Evolutionary conservation across 2,329 filamentous ascomycete species (phyloP), one percentile per base, ranked within the genome.

Genomic region (Purpureocillium lavendulum): DNA sequence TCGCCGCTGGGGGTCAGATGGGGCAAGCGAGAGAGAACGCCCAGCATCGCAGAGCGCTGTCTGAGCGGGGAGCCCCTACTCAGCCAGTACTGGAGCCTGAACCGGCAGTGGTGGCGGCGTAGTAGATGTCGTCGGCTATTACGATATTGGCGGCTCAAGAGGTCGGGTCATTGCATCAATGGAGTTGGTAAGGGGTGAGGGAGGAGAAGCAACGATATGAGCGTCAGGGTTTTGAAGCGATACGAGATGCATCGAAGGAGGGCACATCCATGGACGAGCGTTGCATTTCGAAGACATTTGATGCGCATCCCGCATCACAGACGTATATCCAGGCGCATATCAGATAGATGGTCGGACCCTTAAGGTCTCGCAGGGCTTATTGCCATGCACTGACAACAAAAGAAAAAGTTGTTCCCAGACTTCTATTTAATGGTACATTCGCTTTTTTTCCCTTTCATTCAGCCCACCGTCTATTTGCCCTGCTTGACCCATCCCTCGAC

Each of bases 401-500:
- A 49, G 53, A 56, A 58, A 46, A 47, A 43, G 46, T 53, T 55
- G 45, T 40, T 41, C 36, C 43, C 49, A 50, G 47, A n/a, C 32
- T 24, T 61, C 54, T 62, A 61, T 58, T 45, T 60, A 49, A 53
- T 63, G 45, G 47, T 64, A 64, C 61, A 63, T 29, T 49, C 44
- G 44, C 52, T 48, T 53, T 55, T 53, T 42, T 38, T 31, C 40
- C 35, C 42, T 38, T 26, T 26, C 10, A 10, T 5, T 10, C 21
- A 26, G 21, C 21, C 21, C 39, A n/a, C n/a, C n/a, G n/a, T 49
- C 45, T 75, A 89, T 73, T 84, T 85, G 41, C 87, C 89, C 74
- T 94, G 89, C 70, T 79, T 87, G 40, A 97, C 86, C 87, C 89
- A 92, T 45, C 79, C 80, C 71, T 96, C 88, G 42, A 96, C 68